Evolutionary conservation across 176 grass and related monocot species (phyloP).

Genomic region (Avena insularis): DNA sequence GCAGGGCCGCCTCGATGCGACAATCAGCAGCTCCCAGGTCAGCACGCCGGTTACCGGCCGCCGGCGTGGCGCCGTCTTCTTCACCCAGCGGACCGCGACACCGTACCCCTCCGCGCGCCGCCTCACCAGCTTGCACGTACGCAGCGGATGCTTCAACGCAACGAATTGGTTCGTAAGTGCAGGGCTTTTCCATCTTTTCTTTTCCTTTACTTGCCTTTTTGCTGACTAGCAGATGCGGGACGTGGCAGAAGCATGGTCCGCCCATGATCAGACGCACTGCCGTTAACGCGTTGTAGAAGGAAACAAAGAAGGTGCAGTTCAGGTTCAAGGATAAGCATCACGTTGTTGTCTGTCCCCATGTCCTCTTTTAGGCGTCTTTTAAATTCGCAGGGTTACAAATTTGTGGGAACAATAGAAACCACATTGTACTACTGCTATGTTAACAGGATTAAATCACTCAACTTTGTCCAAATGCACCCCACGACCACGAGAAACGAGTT

Average conservation of each 20-base stretch:
- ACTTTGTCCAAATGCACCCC: too few species aligned
- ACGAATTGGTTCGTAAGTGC: constrained; percentile 43
- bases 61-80: constrained; percentile 44
- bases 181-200: background rate
- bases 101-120: background rate
- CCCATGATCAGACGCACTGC: background rate
- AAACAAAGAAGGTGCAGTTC: too few species aligned
- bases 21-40: background rate
- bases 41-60: constrained; percentile 2
- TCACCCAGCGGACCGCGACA: constrained; percentile 20
- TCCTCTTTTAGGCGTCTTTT: background rate
- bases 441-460: too few species aligned
- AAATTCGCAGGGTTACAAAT: background rate
- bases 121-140: constrained; percentile 21
- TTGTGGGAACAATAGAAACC: too few species aligned
- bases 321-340: constrained; percentile 40
- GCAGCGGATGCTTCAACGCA: constrained; percentile 66
- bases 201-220: background rate
- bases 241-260: constrained; percentile 11
- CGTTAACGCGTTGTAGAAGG: background rate
- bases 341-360: constrained; percentile 42
- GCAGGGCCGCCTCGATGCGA: background rate
- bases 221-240: background rate
- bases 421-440: too few species aligned
- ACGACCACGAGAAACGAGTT: too few species aligned